Base-by-base conservation (phyloP, 441 rosid genomes). In the Eruca vesicaria region DNA sequence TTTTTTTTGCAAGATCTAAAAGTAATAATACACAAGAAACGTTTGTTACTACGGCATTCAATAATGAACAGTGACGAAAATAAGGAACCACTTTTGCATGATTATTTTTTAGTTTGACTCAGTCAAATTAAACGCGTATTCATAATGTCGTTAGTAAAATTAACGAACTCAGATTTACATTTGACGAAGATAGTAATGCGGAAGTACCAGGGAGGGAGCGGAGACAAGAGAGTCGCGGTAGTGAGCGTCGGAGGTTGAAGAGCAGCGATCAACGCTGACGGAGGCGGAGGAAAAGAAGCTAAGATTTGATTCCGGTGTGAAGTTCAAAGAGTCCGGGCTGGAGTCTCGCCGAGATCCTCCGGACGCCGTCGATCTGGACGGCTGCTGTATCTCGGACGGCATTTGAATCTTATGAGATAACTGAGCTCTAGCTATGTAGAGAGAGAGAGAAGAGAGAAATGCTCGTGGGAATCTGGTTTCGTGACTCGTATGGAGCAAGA, bases 231-330 rank as follows among this genome's bases (percentile, higher is more conserved):
- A 86, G 78, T 92, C 93, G 52, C 72, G 91, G 78, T 94, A 92
- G 66, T 69, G 89, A 62, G 88, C 91, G 60, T 93, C 95, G 65
- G 99, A 91, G 23, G 95, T 87, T 18, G 88, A 86, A 41, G 98
- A 94, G 90, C 92, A 92, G 75, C 92, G 97, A 66, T 88, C 97
- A 57, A 89, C 97, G 74, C 97, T 90, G 14, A 91, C 95, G 66
- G 98, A 89, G 73, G 98, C 90, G 68, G 99, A 93, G 52, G 98
- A 87, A 80, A 91, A 91, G 67, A 89, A 87, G 48, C 97, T 95
- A 76, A 90, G 88, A 75, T 87, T 91, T 23, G 94, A 87, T 63
- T 93, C 96, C 19, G 80, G 86, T 29, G 97, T 86, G 88, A 91
- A 88, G 73, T 88, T 88, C 33, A 88, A 84, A 1, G 98, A 93